Base-by-base conservation (phyloP, 352 stramenopile species). In the Pythium dissotocum region DNA sequence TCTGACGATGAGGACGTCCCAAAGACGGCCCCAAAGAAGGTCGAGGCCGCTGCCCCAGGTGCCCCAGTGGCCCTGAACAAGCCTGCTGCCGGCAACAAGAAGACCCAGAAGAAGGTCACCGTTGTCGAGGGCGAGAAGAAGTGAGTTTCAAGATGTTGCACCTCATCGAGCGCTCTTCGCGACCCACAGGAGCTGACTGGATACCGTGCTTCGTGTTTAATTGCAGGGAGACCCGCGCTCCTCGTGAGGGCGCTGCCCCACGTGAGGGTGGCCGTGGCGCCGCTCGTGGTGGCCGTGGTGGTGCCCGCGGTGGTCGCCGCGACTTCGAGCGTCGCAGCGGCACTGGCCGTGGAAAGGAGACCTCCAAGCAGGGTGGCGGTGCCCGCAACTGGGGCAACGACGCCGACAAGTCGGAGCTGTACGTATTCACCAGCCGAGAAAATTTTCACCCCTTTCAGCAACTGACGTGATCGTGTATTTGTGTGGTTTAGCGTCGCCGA, bases 301-400 rank as follows among this genome's bases (percentile, higher is more conserved):
- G 80, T 58, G 75, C 70, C 64, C 81, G 79, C 80, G 77, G 77
- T 14, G 79, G 78, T 71, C 85, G 85, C 73, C 94, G 96, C 46
- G 81, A 95, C 58, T 98, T 93, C 62, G 96, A 98, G 74, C 94
- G 96, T 68, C 89, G 92, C 79, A 98, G 89, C 66, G 96, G 96
- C 75, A 99, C 95, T 49, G 96, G 96, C 69, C 94, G 96, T 78
- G 96, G 96, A 75, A 96, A 95, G 72, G 96, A 99, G 80, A 94
- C 92, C 70, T 98, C 91, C 77, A 98, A 98, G 83, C 86, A 89
- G 67, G 96, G 96, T 53, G 94, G 91, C 61, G 96, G 96, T 76
- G 93, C 91, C 67, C 93, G 85, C 81, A 99, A 99, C 86, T 99
- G 96, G 96, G 96, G 96, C 76, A 98, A 98, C 85, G 85, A 97